Evolutionary conservation across 257 asterid species (phyloP).

Genomic region (Plectranthus barbatus): DNA sequence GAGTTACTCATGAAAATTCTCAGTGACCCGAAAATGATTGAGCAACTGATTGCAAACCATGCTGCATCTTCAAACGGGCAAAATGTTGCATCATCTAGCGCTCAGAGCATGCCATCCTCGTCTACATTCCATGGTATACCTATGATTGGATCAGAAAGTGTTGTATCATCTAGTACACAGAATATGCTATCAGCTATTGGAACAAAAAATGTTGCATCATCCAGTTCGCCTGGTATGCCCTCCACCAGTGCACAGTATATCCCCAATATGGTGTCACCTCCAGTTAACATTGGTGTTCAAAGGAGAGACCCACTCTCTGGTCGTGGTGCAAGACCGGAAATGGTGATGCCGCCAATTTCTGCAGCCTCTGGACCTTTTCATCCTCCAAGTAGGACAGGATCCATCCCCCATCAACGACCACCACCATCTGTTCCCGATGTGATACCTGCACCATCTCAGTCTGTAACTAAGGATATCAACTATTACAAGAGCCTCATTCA

Average conservation of each 20-base stretch:
- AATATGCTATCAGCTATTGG: background rate
- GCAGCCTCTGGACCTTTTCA: conserved; percentile 32
- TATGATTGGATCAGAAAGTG: background rate
- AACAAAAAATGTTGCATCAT: conserved; percentile 12
- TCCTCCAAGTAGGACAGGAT: conserved; percentile 30
- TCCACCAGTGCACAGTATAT: conserved; percentile 31
- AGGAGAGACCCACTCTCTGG: conserved; percentile 27
- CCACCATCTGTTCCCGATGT: conserved; percentile 26
- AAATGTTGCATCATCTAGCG: conserved; percentile 10
- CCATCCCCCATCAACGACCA: conserved; percentile 27
- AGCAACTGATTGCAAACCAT: conserved; percentile 48
- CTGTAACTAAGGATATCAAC: conserved; percentile 51
- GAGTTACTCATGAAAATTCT: conserved; percentile 65
- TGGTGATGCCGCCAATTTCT: conserved; percentile 21
- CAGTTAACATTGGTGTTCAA: conserved; percentile 12
- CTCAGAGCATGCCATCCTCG: conserved; percentile 17
- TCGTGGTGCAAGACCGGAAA: conserved; percentile 26
- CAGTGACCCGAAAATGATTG: conserved; percentile 60
- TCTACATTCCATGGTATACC: conserved; percentile 19
- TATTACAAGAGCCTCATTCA: conserved; percentile 81
- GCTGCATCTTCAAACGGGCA: conserved; percentile 22
- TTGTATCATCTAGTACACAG: background rate
- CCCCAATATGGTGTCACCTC: conserved; percentile 19
- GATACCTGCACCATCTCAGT: conserved; percentile 25
- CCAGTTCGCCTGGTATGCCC: conserved; percentile 18